Base-by-base conservation (phyloP, 139 green algal genomes). In the Chlamydomonas schloesseri region DNA sequence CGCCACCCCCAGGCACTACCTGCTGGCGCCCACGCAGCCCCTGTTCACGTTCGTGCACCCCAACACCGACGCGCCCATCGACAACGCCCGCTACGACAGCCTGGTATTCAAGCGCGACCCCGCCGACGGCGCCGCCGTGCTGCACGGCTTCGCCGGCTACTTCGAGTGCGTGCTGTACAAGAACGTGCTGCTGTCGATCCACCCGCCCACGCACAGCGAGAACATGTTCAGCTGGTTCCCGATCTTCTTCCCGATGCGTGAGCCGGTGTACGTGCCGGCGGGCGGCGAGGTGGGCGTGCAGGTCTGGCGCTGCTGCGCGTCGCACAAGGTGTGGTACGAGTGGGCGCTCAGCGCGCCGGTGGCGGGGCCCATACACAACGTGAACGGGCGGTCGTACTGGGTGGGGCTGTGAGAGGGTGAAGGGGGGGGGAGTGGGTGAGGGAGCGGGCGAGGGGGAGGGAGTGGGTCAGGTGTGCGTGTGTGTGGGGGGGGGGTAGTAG, bases 111-210 rank as follows among this genome's bases (percentile, higher is more conserved):
- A 28, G 34, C 86, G 93, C 2, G 42, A 84, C 28, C n/a, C 64
- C 3, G 86, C 91, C 31, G 82, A 79, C 15, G 93, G 85, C 18
- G 73, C 80, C 3, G 89, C 84, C 53, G 74, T 96, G 46, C 92
- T 97, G 72, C 97, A 99, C 79, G 97, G 98, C 68, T 96, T 99
- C 82, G 96, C 93, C 1, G 98, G 97, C 47, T 99, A 99, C 95
- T 99, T 99, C 90, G 95, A 99, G 37, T 91, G 94, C 14, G 75
- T 93, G 70, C 92, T 99, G 71, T 99, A 99, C 90, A 55, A 37
- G 33, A 90, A 96, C 60, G 94, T 99, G 36, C 82, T 90, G 73
- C 93, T 99, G 20, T 96, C 93, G 89, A 99, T 95, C 36, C 92
- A 97, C 79, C 98, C 97, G 3, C 81, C 93, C 37, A 98, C 91